Percentiles rank a stretch among this genome's conserved stretches.
Conservation (phyloP, 257 asterid species). For the Coffea eugenioides region DNA sequence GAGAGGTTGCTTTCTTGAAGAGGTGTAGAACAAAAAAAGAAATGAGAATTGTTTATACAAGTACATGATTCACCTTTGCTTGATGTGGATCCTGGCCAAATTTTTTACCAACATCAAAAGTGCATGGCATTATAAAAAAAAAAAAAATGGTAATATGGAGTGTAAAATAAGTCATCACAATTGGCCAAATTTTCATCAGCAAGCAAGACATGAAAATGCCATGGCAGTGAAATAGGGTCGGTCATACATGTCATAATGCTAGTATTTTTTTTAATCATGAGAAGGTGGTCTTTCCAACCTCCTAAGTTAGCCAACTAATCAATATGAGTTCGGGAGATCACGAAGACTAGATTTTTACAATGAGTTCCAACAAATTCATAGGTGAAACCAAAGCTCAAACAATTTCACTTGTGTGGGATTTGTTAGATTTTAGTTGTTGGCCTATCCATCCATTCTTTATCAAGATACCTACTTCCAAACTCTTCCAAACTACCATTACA, state of each 20-base stretch:
- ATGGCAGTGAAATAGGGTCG: not conserved
- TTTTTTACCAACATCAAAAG: not conserved
- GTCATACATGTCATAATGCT: not conserved
- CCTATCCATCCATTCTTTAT: constrained; percentile 51
- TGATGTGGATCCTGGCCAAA: constrained; percentile 9
- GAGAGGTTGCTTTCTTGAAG: not conserved
- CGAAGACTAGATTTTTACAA: constrained; percentile 17
- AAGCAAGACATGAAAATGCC: constrained; percentile 31
- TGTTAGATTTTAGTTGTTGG: constrained; percentile 53
- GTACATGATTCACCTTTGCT: constrained; percentile 12
- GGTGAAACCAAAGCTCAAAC: constrained; percentile 36
- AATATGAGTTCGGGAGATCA: constrained; percentile 15
- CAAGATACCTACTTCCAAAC: constrained; percentile 28
- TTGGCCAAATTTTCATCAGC: constrained; percentile 18
- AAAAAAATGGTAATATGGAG: constrained; percentile 13
- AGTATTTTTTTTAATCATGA: constrained; percentile 8
- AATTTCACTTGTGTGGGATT: constrained; percentile 28
- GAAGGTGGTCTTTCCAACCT: constrained; percentile 12
- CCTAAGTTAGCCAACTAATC: constrained; percentile 29
- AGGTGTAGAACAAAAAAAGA: not conserved
- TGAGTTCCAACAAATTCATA: constrained; percentile 24
- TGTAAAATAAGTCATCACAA: constrained; percentile 30
- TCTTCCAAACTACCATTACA: constrained; percentile 20
- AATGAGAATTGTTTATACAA: not conserved
- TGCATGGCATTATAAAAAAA: not conserved